Percentiles rank a stretch among this genome's conserved stretches.
Conservation (phyloP, 371 early-diverging fungal genomes). For the Mucor indicus region DNA sequence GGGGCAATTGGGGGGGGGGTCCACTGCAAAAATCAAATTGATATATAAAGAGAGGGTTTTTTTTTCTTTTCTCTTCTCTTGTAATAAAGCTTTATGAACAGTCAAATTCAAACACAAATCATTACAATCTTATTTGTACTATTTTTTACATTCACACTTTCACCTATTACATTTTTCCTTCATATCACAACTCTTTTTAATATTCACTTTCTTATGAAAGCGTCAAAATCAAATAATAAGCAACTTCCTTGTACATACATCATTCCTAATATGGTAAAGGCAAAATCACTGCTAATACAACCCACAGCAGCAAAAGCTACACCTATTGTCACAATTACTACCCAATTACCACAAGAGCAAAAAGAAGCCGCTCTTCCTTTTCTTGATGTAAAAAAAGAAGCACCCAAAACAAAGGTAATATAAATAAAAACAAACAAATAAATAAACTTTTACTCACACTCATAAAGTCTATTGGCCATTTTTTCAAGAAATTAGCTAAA, state of each 20-base stretch:
- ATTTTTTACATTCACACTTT: neutral
- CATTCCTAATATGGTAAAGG: too few relatives aligned
- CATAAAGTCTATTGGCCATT: neutral
- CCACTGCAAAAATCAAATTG: too few relatives aligned
- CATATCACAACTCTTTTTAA: neutral
- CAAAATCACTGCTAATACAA: too few relatives aligned
- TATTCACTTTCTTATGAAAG: neutral
- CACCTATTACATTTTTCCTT: neutral
- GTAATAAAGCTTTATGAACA: too few relatives aligned
- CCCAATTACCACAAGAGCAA: neutral
- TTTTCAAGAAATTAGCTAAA: slow-evolving; percentile 1
- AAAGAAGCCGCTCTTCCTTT: slow-evolving; percentile 1
- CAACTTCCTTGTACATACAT: slow-evolving; percentile 1
- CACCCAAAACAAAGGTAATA: neutral
- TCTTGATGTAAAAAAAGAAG: neutral
- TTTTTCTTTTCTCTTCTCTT: too few relatives aligned
- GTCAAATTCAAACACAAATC: neutral
- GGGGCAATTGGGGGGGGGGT: too few relatives aligned
- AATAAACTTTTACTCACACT: too few relatives aligned
- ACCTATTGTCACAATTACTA: neutral
- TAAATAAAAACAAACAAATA: too few relatives aligned
- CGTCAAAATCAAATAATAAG: neutral
- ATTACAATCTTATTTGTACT: neutral
- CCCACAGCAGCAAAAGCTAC: too few relatives aligned
- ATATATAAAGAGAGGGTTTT: too few relatives aligned